Evolutionary conservation across 116 monocot species (phyloP).

Genomic region (Dioscorea cayenensis): DNA sequence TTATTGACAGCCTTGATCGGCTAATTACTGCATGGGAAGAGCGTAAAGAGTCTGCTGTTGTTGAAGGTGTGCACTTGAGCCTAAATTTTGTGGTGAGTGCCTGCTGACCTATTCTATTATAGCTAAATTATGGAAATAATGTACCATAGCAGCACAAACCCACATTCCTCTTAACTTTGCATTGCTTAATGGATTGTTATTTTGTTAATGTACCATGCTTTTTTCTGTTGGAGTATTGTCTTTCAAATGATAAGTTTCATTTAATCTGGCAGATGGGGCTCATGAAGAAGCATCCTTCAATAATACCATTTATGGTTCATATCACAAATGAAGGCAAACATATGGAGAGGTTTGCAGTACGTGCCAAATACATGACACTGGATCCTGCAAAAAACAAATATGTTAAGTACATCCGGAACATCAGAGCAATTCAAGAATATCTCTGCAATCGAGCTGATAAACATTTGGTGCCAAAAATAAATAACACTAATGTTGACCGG

Average conservation of each 20-base stretch:
- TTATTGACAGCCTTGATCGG: constrained; percentile 87
- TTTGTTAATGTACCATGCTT: too few species aligned
- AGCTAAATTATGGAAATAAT: too few species aligned
- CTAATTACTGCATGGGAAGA: constrained; percentile 95
- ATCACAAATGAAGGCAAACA: constrained; percentile 86
- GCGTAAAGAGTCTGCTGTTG: constrained; percentile 75
- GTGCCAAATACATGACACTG: constrained; percentile 93
- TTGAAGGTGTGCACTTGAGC: constrained; percentile 92
- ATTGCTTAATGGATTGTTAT: too few species aligned
- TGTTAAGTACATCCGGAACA: constrained; percentile 84
- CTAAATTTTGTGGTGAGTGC: constrained; percentile 88
- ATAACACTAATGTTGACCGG: constrained; percentile 88
- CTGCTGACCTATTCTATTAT: too few species aligned
- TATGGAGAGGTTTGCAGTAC: constrained; percentile 90
- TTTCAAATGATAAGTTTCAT: background rate
- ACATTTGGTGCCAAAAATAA: constrained; percentile 84
- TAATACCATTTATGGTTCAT: constrained; percentile 90
- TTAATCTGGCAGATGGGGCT: constrained; percentile 75
- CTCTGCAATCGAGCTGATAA: constrained; percentile 82
- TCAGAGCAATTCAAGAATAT: constrained; percentile 85
- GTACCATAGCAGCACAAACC: too few species aligned
- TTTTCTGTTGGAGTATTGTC: too few species aligned
- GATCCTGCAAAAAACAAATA: constrained; percentile 90
- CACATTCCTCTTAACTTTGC: too few species aligned
- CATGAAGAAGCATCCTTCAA: constrained; percentile 92